These are phyloP conservation scores for Aspergillus saccharolyticus DNA, from an alignment of 495 filamentous ascomycete genomes.

Conservation along the genomic window DNA sequence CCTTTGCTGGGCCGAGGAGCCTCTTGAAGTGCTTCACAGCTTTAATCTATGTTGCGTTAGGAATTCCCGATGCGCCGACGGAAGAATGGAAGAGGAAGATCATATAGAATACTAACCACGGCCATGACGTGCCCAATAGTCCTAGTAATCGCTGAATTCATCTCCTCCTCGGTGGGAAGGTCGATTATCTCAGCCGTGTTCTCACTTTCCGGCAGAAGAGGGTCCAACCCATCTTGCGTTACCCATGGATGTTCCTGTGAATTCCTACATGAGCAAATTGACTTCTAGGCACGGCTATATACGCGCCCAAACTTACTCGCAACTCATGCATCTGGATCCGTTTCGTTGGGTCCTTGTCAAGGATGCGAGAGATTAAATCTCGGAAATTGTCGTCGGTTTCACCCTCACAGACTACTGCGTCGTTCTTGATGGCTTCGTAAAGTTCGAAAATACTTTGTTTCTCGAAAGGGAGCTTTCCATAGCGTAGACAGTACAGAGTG, in stretches of 20 bases:
- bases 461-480: conserved; percentile 82
- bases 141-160: conserved; percentile 83
- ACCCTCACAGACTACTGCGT: conserved; percentile 44
- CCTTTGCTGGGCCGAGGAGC: conserved; percentile 43
- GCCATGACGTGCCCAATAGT: conserved; percentile 79
- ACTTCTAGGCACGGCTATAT: background rate
- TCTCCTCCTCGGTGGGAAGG: conserved; percentile 79
- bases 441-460: conserved; percentile 73
- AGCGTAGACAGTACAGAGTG: conserved; percentile 86
- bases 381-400: conserved; percentile 54
- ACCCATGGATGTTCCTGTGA: conserved; percentile 89
- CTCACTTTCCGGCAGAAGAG: conserved; percentile 73
- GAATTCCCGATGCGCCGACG: background rate
- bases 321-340: conserved; percentile 78
- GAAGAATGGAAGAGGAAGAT: background rate
- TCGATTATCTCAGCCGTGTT: conserved; percentile 79
- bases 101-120: conserved; percentile 56
- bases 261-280: conserved; percentile 12
- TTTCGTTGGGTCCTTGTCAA: conserved; percentile 73
- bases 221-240: conserved; percentile 74
- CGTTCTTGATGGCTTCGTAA: conserved; percentile 78
- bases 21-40: conserved; percentile 84
- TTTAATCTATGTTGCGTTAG: conserved; percentile 63
- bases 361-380: conserved; percentile 60
- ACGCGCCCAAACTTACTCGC: conserved; percentile 52